Evolutionary conservation across 2,329 filamentous ascomycete genomes (phyloP), one percentile per base, ranked within the genome.

Genomic region (Bertia moriformis): DNA sequence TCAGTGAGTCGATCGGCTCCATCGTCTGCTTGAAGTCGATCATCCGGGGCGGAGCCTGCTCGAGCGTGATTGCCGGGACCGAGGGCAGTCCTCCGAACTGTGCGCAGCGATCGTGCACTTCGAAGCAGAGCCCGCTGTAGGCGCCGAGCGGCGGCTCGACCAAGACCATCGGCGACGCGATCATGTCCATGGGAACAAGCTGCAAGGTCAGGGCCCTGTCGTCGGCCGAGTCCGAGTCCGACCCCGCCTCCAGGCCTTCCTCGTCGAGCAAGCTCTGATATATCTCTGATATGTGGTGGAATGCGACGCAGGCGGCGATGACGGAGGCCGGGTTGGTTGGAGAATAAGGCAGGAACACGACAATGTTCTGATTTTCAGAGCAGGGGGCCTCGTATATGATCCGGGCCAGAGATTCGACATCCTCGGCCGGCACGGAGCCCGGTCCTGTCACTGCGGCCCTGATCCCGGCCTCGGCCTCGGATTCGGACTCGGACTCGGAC

Each of bases 61-160:
- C 83, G 1, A 93, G 65, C 42, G 82, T 66, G 40, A 91, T 75
- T 1, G 83, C 76, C 2, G 84, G 79, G 0, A 80, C 73, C 5
- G 78, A 72, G n/a, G 22, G n/a, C 22, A 27, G 7, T 10, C 71
- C 68, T 5, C 61, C 61, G 38, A 73, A 71, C 18, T 71, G 54
- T 10, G 70, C 71, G 49, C 83, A 87, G 4, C 84, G 75, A 51
- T 87, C 82, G 48, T 89, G 91, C 2, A 82, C 73, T 55, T 89
- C 82, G 42, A 85, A 66, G 14, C 80, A 82, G 14, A 88, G 62
- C 40, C 63, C 70, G 35, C 65, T 61, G 47, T 82, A 72, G 13
- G 78, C 75, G 4, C 59, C 53, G 0, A 74, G 70, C 2, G 71
- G 65, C 1, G 77, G 70, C n/a, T 83, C 65, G 1, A 78, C 69